phyloP scores from a whole-genome alignment of 1,284 basidiomycete genomes.

The Takashimella koratensis region DNA sequence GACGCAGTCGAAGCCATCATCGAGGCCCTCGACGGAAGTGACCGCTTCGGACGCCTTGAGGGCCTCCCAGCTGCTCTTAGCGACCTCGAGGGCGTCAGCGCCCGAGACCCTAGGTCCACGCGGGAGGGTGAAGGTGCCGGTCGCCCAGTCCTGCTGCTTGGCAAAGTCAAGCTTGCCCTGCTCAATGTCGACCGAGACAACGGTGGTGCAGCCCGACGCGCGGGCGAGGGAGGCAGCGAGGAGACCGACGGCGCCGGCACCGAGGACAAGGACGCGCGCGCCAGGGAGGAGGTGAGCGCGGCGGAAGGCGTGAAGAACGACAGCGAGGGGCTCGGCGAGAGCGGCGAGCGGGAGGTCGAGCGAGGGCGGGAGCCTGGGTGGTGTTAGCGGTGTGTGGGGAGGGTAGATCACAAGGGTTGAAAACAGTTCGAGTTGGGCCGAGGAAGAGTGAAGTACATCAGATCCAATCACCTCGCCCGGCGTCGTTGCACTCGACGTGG shows the following conservation, averaged over 20 bases:
- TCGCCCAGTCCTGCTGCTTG: conserved; percentile 67
- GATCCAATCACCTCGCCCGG: no score
- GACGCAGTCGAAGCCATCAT: conserved; percentile 82
- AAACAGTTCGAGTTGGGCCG: no score
- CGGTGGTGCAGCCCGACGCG: conserved; percentile 63
- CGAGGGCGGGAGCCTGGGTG: conserved; percentile 65
- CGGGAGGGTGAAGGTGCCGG: conserved; percentile 66
- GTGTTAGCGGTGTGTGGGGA: background rate
- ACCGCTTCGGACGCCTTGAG: conserved; percentile 30
- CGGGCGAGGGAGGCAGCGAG: conserved; percentile 76
- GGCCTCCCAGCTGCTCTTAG: conserved; percentile 59
- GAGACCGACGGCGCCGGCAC: conserved; percentile 87
- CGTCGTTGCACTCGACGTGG: background rate
- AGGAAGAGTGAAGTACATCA: no score
- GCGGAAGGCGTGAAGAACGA: conserved; percentile 76
- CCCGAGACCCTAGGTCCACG: conserved; percentile 49
- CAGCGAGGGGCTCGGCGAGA: conserved; percentile 85
- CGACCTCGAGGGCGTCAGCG: conserved; percentile 64
- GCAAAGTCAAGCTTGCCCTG: conserved; percentile 73
- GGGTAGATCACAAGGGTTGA: no score
- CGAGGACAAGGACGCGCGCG: conserved; percentile 77
- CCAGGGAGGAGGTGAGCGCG: conserved; percentile 61
- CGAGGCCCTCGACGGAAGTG: conserved; percentile 48
- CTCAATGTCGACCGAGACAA: conserved; percentile 84
- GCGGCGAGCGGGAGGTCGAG: conserved; percentile 75